Evolutionary conservation across 1,284 basidiomycete species (phyloP).

Genomic region (Trametes sp.): DNA sequence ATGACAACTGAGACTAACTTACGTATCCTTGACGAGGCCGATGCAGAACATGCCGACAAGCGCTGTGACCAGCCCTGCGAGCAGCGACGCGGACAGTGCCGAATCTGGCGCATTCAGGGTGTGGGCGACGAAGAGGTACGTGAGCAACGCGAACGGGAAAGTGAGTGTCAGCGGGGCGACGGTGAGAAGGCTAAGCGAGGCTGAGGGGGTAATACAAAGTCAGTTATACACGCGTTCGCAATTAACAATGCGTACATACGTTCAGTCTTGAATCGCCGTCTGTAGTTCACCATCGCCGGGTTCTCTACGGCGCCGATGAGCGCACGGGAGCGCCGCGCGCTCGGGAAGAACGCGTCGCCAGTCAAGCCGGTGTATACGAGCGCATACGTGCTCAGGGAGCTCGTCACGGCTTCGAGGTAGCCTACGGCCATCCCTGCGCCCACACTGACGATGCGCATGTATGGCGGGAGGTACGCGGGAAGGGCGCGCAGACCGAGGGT

Average conservation of each 20-base stretch:
- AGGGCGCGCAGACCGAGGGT: constrained; percentile 59
- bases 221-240: too few relatives aligned
- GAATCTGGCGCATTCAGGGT: constrained; percentile 79
- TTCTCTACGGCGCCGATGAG: constrained; percentile 58
- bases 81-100: constrained; percentile 78
- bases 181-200: constrained; percentile 77
- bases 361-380: constrained; percentile 89
- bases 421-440: constrained; percentile 54
- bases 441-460: constrained; percentile 50
- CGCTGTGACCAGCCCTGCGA: constrained; percentile 83
- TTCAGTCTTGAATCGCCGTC: constrained; percentile 61
- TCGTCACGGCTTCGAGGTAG: constrained; percentile 68
- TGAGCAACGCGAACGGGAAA: constrained; percentile 82
- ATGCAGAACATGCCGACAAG: constrained; percentile 85
- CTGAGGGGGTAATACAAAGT: constrained; percentile 52
- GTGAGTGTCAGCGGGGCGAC: constrained; percentile 82
- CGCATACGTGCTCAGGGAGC: constrained; percentile 83
- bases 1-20: constrained; percentile 36
- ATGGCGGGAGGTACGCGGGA: constrained; percentile 62
- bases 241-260: too few relatives aligned
- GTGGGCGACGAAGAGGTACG: constrained; percentile 90
- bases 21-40: constrained; percentile 83
- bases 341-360: constrained; percentile 83
- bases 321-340: constrained; percentile 72
- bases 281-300: constrained; percentile 48